phyloP scores from a whole-genome alignment of 2,329 filamentous ascomycete species.

The Plectosphaerella sp. region DNA sequence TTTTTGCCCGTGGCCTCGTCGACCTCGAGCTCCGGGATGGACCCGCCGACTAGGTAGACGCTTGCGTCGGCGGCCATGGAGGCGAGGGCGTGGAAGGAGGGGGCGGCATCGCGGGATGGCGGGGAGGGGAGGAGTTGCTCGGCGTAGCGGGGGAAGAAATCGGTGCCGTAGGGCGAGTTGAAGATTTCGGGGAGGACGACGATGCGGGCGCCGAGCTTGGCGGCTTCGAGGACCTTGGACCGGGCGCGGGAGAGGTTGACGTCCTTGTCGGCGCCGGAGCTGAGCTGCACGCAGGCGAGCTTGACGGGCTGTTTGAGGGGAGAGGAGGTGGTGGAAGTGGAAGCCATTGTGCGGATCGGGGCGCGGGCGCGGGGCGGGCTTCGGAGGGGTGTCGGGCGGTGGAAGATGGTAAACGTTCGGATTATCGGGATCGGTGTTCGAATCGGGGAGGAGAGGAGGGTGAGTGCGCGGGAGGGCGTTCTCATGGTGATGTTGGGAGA shows the following conservation, averaged over 20 bases:
- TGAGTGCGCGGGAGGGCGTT: neutral
- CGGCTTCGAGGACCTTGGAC: conserved; percentile 77
- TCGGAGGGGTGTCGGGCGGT: neutral
- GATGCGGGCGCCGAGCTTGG: conserved; percentile 70
- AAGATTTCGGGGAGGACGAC: conserved; percentile 97
- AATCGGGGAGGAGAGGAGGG: neutral
- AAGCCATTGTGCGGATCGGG: conserved; percentile 12
- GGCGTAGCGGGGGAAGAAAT: conserved; percentile 88
- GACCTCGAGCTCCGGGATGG: conserved; percentile 67
- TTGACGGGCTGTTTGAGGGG: conserved; percentile 71
- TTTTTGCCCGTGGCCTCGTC: conserved; percentile 35
- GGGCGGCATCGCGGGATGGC: conserved; percentile 64
- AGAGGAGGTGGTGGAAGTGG: conserved; percentile 19
- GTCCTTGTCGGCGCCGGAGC: conserved; percentile 76
- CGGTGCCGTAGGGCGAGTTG: conserved; percentile 92
- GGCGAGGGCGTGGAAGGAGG: conserved; percentile 81
- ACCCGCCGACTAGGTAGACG: conserved; percentile 83
- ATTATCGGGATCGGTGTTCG: neutral
- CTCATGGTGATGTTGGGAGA: neutral
- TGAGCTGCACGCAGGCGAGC: conserved; percentile 77
- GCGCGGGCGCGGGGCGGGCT: neutral
- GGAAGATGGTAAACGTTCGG: neutral
- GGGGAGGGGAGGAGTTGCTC: conserved; percentile 79
- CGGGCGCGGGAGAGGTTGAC: conserved; percentile 79
- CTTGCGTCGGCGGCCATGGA: conserved; percentile 73